Conservation (phyloP, 2,329 filamentous ascomycete species). For the Torrubiellomyces zombiae region DNA sequence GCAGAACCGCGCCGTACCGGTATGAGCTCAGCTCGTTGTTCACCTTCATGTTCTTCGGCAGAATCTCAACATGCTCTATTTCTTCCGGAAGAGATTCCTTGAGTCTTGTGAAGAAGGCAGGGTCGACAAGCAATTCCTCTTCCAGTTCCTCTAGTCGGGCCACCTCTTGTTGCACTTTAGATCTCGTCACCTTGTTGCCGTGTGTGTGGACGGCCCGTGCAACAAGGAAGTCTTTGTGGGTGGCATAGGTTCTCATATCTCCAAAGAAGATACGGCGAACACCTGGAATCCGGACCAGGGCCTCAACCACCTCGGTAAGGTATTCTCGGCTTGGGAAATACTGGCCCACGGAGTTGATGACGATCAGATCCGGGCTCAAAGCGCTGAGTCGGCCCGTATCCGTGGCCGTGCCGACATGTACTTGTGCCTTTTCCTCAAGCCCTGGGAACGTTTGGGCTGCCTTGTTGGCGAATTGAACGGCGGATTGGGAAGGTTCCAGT, state of each 20-base stretch:
- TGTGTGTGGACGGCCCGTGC: too few relatives aligned
- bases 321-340: conserved; percentile 13
- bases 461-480: conserved; percentile 7
- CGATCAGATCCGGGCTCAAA: conserved; percentile 5
- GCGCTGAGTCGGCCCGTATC: conserved; percentile 4
- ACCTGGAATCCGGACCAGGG: too few relatives aligned
- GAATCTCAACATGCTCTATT: conserved; percentile 8
- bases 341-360: conserved; percentile 13
- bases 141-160: conserved; percentile 6
- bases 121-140: conserved; percentile 9
- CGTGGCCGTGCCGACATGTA: conserved; percentile 9
- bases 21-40: conserved; percentile 9
- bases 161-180: conserved; percentile 5
- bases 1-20: conserved; percentile 8
- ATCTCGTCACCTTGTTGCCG: too few relatives aligned
- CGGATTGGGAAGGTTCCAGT: conserved; percentile 10
- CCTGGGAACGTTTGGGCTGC: conserved; percentile 4
- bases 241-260: conserved; percentile 2
- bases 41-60: conserved; percentile 9
- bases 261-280: too few relatives aligned
- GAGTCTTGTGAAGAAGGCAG: conserved; percentile 10
- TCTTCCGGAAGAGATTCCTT: conserved; percentile 2
- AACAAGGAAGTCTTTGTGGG: too few relatives aligned
- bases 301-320: conserved; percentile 6
- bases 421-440: conserved; percentile 3